Base-by-base conservation (phyloP, 78 protist species). In the Dictyostelium firmibasis region DNA sequence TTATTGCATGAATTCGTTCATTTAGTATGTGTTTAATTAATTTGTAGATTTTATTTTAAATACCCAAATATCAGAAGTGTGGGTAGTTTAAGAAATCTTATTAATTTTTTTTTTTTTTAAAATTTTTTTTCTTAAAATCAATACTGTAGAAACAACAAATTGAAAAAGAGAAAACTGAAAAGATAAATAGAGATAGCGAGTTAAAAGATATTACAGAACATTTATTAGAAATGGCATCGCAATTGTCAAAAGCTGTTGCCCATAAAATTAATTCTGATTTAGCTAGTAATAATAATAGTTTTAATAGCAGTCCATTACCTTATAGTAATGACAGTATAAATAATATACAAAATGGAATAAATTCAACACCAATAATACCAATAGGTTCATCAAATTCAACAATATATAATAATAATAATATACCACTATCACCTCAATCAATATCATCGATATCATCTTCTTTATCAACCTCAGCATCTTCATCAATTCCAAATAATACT, bases 191-290 rank as follows among this genome's bases (percentile, higher is more conserved):
- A 81, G 94, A 89, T 69, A 27, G 47, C 23, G 94, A 89, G 31
- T 70, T 89, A 31, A 84, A 69, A 81, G 94, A 89, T 69, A 89
- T 89, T 36, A 89, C 94, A 33, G 70, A 89, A 11, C 94, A 89
- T 70, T 81, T 89, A 69, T 81, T 89, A 33, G 87, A 78, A 4
- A 89, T 89, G 94, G 94, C 94, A 31, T 47, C 85, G 31, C 94
- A 89, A 69, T 74, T 89, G n/a, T 89, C 94, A 41, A 89, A 69
- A 20, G 43, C 94, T 16, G 31, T 89, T 11, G 35, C 74, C 13
- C 64, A 70, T 41, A 85, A 36, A 67, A 20, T 41, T 29, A 85
- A 43, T 41, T 23, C 31, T 3, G 83, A 77, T 77, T 16, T 13
- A 35, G 44, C n/a, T n/a, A 77, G 20, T n/a, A 77, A 41, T 41